Percentiles rank a stretch among this genome's conserved stretches.
phyloP scores from a whole-genome alignment of 192 early-diverging fungal species.

The Tieghemiomyces parasiticus region DNA sequence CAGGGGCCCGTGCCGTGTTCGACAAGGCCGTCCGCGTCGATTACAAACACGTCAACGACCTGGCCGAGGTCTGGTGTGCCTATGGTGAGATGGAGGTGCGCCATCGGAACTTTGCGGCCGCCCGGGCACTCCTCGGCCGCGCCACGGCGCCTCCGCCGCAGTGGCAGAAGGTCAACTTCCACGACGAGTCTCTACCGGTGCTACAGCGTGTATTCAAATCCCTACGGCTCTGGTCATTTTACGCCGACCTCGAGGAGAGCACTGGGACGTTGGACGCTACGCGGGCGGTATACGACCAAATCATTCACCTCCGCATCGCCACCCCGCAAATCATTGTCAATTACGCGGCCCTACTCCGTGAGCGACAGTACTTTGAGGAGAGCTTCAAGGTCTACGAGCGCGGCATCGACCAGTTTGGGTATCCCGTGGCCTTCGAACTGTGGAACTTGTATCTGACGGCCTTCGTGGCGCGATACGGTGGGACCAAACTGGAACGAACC shows the following conservation, averaged over 20 bases:
- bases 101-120: conserved; percentile 45
- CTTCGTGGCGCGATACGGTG: conserved; percentile 77
- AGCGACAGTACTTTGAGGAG: conserved; percentile 85
- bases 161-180: conserved; percentile 43
- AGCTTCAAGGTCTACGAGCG: conserved; percentile 91
- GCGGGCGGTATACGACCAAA: conserved; percentile 73
- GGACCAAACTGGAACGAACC: conserved; percentile 71
- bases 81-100: conserved; percentile 82
- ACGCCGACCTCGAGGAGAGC: conserved; percentile 91
- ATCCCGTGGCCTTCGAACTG: conserved; percentile 90
- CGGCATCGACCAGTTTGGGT: conserved; percentile 91
- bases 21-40: conserved; percentile 72
- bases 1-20: conserved; percentile 58
- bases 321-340: conserved; percentile 94
- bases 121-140: conserved; percentile 66
- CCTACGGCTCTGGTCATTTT: conserved; percentile 79
- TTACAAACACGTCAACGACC: conserved; percentile 62
- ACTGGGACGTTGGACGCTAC: conserved; percentile 67
- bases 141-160: conserved; percentile 41
- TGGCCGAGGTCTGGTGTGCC: conserved; percentile 79
- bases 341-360: conserved; percentile 81
- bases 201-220: conserved; percentile 76
- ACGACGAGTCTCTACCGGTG: conserved; percentile 64
- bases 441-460: conserved; percentile 91
- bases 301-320: conserved; percentile 87